Evolutionary conservation across 2,329 filamentous ascomycete genomes (phyloP).

Genomic region (Trichoderma sp.): DNA sequence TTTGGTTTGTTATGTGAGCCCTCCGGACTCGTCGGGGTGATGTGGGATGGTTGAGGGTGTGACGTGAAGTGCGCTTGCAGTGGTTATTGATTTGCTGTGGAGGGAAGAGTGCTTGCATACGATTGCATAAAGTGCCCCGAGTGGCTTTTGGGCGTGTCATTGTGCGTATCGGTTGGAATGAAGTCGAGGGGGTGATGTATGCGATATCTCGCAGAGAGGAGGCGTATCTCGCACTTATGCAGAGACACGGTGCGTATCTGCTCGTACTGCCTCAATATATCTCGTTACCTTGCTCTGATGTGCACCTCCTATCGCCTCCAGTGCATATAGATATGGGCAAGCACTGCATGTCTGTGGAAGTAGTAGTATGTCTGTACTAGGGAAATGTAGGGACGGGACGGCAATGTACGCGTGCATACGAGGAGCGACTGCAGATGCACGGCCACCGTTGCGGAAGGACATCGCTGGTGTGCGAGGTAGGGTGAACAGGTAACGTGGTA

Average conservation of each 20-base stretch:
- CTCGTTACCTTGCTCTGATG: no score
- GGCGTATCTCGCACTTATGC: no score
- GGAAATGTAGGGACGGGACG: not conserved
- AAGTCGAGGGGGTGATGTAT: not conserved
- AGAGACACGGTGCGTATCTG: no score
- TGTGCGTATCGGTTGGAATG: no score
- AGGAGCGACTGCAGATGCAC: slow-evolving; percentile 6
- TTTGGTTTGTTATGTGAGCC: no score
- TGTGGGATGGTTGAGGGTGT: no score
- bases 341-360: not conserved
- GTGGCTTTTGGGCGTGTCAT: no score
- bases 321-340: not conserved
- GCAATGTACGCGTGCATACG: slow-evolving; percentile 9
- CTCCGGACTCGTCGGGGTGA: no score
- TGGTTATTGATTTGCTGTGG: not conserved
- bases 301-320: no score
- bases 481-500: not conserved
- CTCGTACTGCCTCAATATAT: no score
- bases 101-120: not conserved
- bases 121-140: not conserved
- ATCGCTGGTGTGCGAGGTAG: not conserved
- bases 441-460: not conserved
- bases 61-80: no score
- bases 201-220: no score
- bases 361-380: not conserved